Conservation (phyloP, 129 eudicot species). For the Saussurea involucrata region DNA sequence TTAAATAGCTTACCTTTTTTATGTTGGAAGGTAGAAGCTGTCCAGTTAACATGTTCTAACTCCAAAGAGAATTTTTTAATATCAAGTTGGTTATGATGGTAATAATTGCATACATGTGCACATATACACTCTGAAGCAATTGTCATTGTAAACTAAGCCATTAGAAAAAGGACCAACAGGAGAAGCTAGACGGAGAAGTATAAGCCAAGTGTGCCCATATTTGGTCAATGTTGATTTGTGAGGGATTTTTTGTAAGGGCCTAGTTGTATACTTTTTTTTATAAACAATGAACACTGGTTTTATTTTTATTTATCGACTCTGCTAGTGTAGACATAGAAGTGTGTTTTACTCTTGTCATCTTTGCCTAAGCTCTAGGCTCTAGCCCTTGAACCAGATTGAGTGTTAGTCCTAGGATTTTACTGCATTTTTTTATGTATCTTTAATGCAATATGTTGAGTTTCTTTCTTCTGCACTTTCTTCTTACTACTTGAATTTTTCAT, state of each 20-base stretch:
- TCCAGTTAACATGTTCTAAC: not conserved
- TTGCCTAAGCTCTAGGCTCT: not conserved
- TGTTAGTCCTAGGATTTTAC: not conserved
- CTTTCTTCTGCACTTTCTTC: not conserved
- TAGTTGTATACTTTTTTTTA: not conserved
- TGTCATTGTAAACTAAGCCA: not conserved
- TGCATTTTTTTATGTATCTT: not conserved
- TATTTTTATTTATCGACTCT: not conserved
- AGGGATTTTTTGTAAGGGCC: not conserved
- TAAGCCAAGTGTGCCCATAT: not conserved
- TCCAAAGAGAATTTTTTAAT: not conserved
- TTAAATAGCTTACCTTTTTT: not conserved
- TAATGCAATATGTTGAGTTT: not conserved
- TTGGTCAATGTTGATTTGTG: not conserved
- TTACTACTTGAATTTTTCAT: not conserved
- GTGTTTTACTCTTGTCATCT: not conserved
- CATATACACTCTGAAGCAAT: not conserved
- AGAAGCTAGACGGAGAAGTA: constrained; percentile 20
- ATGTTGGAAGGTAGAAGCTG: not conserved
- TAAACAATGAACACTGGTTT: not conserved
- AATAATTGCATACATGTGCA: not conserved
- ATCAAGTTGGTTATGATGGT: not conserved
- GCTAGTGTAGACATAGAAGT: constrained; percentile 9
- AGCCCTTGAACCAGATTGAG: not conserved
- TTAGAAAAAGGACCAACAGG: constrained; percentile 8